A percentile compares a stretch with the other conserved stretches of the same genome.
Conservation (phyloP, 2,329 filamentous ascomycete species). For the Aureobasidium sp. region DNA sequence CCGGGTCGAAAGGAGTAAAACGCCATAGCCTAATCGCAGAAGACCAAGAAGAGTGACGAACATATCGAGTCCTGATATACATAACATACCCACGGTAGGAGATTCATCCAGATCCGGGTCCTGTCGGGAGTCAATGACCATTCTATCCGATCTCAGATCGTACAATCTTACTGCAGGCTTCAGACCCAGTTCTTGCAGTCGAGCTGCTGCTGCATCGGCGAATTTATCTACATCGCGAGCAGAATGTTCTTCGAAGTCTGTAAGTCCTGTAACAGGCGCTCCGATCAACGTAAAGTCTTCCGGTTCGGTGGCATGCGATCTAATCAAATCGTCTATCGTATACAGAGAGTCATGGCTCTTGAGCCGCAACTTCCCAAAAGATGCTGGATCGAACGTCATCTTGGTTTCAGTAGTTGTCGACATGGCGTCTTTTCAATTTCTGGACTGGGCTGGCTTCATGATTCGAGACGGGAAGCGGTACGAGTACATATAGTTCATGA, state of each 20-base stretch:
- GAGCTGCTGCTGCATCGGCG: slow-evolving; percentile 20
- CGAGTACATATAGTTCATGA: background rate
- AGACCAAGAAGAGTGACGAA: slow-evolving; percentile 47
- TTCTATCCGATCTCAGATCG: background rate
- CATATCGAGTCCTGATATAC: slow-evolving; percentile 46
- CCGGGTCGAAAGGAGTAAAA: slow-evolving; percentile 46
- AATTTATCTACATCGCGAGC: slow-evolving; percentile 21
- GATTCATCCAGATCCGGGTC: slow-evolving; percentile 18
- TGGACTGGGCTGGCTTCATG: background rate
- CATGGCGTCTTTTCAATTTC: background rate
- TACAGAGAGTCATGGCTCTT: slow-evolving; percentile 7
- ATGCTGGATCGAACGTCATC: background rate
- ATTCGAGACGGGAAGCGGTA: background rate
- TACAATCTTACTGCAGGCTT: slow-evolving; percentile 20
- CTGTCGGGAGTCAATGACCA: slow-evolving; percentile 15
- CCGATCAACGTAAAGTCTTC: slow-evolving; percentile 24
- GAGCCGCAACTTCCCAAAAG: slow-evolving; percentile 1
- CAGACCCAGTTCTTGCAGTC: slow-evolving; percentile 21
- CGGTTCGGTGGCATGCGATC: slow-evolving; percentile 22
- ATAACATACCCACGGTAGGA: slow-evolving; percentile 42
- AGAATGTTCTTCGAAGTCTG: slow-evolving; percentile 25
- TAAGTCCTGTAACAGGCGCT: slow-evolving; percentile 21
- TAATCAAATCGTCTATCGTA: slow-evolving; percentile 27
- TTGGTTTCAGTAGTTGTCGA: background rate
- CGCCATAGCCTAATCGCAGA: slow-evolving; percentile 46